These are phyloP conservation scores for Helminthosporium solani DNA, from an alignment of 2,329 filamentous ascomycete genomes.

Conservation along the genomic window DNA sequence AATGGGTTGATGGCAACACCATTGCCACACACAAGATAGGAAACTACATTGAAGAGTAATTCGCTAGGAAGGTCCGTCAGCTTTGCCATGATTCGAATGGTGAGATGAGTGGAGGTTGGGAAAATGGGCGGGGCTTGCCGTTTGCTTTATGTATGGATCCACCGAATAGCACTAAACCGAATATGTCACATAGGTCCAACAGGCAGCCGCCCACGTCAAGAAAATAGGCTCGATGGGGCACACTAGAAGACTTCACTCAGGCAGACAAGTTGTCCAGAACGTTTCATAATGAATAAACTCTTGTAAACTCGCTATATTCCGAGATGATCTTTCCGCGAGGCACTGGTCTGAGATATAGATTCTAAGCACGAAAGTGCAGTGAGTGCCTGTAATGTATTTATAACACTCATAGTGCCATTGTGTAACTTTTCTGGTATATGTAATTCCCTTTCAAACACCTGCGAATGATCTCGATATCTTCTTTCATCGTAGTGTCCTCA, in stretches of 20 bases:
- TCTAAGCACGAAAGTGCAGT: not conserved
- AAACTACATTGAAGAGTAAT: constrained; percentile 6
- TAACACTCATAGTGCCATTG: not conserved
- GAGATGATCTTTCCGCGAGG: too few relatives aligned
- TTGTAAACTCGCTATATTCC: too few relatives aligned
- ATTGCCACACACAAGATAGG: constrained; percentile 1
- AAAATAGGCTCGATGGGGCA: too few relatives aligned
- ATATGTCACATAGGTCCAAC: not conserved
- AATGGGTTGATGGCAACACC: constrained; percentile 9
- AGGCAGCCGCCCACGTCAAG: too few relatives aligned
- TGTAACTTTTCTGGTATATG: not conserved
- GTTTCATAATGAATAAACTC: too few relatives aligned
- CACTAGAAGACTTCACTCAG: too few relatives aligned
- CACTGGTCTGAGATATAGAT: too few relatives aligned
- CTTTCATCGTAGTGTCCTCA: constrained; percentile 20
- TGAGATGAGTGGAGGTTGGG: not conserved
- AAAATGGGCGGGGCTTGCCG: too few relatives aligned
- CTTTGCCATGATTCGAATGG: constrained; percentile 1
- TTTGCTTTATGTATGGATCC: too few relatives aligned
- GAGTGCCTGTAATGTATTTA: not conserved
- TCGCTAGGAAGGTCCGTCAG: constrained; percentile 8
- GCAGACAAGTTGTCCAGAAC: too few relatives aligned
- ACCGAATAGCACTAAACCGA: not conserved
- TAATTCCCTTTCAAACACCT: not conserved
- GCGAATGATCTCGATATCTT: not conserved